These are phyloP conservation scores for Alternaria brassicae DNA, from an alignment of 2,329 filamentous ascomycete species.

Conservation along the genomic window DNA sequence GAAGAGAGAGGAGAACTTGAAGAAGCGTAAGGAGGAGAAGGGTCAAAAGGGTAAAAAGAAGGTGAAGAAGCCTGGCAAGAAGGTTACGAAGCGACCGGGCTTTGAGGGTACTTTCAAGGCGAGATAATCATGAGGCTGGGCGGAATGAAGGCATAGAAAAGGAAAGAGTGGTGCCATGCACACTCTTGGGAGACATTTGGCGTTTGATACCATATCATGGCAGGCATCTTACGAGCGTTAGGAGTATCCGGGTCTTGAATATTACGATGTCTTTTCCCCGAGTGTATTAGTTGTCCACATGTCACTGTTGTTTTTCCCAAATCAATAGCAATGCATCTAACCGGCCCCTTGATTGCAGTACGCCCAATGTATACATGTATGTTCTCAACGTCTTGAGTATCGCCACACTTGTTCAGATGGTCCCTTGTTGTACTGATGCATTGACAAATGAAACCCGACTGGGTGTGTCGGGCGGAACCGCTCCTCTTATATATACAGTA, in stretches of 20 bases:
- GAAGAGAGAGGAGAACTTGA: conserved; percentile 63
- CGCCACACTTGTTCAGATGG: not conserved
- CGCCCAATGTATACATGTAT: not conserved
- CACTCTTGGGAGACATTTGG: conserved; percentile 33
- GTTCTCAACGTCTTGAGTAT: not conserved
- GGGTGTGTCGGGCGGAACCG: conserved; percentile 24
- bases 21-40: conserved; percentile 76
- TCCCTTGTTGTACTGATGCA: conserved; percentile 8
- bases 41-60: conserved; percentile 72
- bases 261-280: conserved; percentile 24
- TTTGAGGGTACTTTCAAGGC: conserved; percentile 72
- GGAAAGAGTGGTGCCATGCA: conserved; percentile 15
- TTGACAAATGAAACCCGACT: conserved; percentile 35
- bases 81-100: conserved; percentile 61
- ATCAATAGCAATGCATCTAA: not conserved
- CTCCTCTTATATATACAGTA: conserved; percentile 45
- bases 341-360: not conserved
- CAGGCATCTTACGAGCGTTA: conserved; percentile 36
- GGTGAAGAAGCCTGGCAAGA: conserved; percentile 60
- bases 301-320: not conserved
- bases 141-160: conserved; percentile 1
- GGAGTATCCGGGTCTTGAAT: conserved; percentile 35
- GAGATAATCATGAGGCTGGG: conserved; percentile 30
- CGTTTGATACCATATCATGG: conserved; percentile 41
- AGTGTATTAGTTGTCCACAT: not conserved